These are phyloP conservation scores for Teunomyces stri DNA, from an alignment of 805 yeast genomes.

Conservation along the genomic window DNA sequence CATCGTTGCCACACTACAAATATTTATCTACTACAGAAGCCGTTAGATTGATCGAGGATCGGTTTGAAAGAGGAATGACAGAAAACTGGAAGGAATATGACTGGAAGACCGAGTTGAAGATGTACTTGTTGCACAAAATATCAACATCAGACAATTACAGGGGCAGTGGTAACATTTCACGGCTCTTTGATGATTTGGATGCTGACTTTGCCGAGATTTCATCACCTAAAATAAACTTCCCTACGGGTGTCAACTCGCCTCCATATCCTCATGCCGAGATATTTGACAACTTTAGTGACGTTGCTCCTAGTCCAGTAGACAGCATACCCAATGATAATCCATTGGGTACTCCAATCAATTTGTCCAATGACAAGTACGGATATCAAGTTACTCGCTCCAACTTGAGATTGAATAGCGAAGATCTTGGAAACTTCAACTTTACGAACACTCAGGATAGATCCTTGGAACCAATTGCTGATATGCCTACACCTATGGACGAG, in stretches of 20 bases:
- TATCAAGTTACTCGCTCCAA: not conserved
- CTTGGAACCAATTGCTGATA: constrained; percentile 22
- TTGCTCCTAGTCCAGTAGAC: constrained; percentile 6
- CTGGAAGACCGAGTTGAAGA: constrained; percentile 29
- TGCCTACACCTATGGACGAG: constrained; percentile 28
- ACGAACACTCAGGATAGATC: constrained; percentile 1
- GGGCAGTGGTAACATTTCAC: constrained; percentile 36
- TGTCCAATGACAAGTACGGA: constrained; percentile 2
- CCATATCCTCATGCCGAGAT: not conserved
- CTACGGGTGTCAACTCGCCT: not conserved
- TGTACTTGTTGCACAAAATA: constrained; percentile 9
- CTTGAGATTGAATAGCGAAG: constrained; percentile 1
- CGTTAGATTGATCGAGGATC: constrained; percentile 15
- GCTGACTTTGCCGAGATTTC: constrained; percentile 9
- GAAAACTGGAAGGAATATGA: constrained; percentile 26
- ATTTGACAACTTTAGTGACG: constrained; percentile 7
- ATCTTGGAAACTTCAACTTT: not conserved
- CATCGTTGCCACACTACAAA: constrained; percentile 67
- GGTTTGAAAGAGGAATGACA: constrained; percentile 16
- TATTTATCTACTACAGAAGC: constrained; percentile 42
- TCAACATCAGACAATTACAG: constrained; percentile 21
- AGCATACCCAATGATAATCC: constrained; percentile 5
- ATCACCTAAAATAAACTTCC: constrained; percentile 7
- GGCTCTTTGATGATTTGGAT: constrained; percentile 29
- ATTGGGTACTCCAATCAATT: constrained; percentile 11